A percentile compares a stretch with the other conserved stretches of the same genome.
Evolutionary conservation across 2,329 filamentous ascomycete genomes (phyloP).

Genomic region (Pseudogymnoascus sp.): DNA sequence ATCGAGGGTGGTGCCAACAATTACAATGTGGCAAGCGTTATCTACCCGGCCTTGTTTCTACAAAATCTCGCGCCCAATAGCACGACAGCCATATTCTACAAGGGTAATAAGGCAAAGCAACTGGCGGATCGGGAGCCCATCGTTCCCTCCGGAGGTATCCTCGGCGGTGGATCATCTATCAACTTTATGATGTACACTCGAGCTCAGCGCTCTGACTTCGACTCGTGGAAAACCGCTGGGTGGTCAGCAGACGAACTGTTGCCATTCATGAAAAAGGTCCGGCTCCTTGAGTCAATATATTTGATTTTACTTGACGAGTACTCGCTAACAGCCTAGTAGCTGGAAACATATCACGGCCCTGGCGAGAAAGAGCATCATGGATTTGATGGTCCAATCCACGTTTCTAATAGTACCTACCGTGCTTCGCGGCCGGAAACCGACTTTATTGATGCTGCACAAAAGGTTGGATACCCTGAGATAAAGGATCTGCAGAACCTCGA

Average conservation of each 20-base stretch:
- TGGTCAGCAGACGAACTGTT: constrained; percentile 48
- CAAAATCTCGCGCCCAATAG: constrained; percentile 37
- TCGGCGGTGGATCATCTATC: constrained; percentile 57
- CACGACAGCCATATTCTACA: constrained; percentile 40
- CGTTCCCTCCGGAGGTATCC: constrained; percentile 38
- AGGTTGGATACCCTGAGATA: constrained; percentile 46
- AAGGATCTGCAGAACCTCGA: constrained; percentile 48
- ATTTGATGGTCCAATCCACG: constrained; percentile 46
- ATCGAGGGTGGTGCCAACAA: constrained; percentile 45
- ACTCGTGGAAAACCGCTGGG: constrained; percentile 46
- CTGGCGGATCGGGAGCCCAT: constrained; percentile 38
- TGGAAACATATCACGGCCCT: constrained; percentile 31
- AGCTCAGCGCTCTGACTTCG: constrained; percentile 41
- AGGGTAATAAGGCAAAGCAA: constrained; percentile 35
- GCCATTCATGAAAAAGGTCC: constrained; percentile 49
- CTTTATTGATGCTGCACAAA: constrained; percentile 42
- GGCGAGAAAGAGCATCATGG: constrained; percentile 41
- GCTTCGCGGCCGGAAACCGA: constrained; percentile 37
- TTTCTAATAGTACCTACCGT: constrained; percentile 45
- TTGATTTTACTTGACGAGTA: neutral
- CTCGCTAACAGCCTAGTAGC: neutral
- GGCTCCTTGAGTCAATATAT: neutral
- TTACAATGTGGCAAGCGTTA: constrained; percentile 37
- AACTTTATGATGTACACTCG: constrained; percentile 49
- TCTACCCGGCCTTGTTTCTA: constrained; percentile 40